Base-by-base conservation (phyloP, 192 early-diverging fungal species). In the Entophlyctis luteolus region DNA sequence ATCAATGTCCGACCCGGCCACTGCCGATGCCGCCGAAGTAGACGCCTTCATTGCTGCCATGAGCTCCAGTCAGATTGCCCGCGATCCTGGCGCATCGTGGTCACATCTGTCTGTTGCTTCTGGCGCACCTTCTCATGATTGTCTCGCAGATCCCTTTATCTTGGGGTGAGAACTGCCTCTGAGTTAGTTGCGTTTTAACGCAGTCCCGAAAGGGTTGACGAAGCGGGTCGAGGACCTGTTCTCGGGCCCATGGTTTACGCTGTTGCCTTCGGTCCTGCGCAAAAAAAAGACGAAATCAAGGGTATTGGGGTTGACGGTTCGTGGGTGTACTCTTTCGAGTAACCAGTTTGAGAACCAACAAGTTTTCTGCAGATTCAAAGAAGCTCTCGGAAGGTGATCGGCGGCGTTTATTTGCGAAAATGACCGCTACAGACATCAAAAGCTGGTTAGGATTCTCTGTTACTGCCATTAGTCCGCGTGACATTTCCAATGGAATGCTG, bases 161-260 rank as follows among this genome's bases (percentile, higher is more conserved):
- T 48, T 62, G 20, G 60, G n/a, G n/a, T n/a, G n/a, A n/a, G n/a
- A n/a, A n/a, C n/a, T n/a, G n/a, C n/a, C n/a, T n/a, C n/a, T n/a
- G n/a, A n/a, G n/a, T n/a, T n/a, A n/a, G n/a, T n/a, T n/a, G n/a
- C n/a, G n/a, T n/a, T n/a, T n/a, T n/a, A n/a, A n/a, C n/a, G n/a
- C n/a, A n/a, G n/a, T n/a, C n/a, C n/a, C n/a, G n/a, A 42, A 12
- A 42, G 97, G 27, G 91, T 99, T 0, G 97, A 99, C 70, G 97
- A 99, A 62, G 97, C 97, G 25, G 97, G 97, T 5, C 77, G 96
- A 14, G 97, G 97, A 0, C 97, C 97, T 4, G 96, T 97, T 0
- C 82, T 98, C 0, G 92, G 89, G 83, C 93, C 95, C 6, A 99
- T 99, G 97, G 96, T 98, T 0, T 99, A 98, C 73, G 91, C 91